Percentiles rank a stretch among this genome's conserved stretches.
These are phyloP conservation scores for Carex myosuroides DNA, from an alignment of 176 grass and related monocot species.

Conservation along the genomic window DNA sequence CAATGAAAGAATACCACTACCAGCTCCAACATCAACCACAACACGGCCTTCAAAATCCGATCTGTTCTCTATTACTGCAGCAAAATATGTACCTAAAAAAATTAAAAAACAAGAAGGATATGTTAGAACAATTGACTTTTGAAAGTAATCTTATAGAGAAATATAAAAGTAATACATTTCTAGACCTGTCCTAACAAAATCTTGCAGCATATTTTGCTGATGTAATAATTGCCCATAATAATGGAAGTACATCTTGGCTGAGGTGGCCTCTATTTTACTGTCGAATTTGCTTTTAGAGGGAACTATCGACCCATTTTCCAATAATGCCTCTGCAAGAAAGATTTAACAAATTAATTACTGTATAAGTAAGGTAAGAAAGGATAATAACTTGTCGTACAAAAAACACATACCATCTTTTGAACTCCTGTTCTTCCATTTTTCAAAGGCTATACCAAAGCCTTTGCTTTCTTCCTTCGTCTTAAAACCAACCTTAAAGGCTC, in stretches of 20 bases:
- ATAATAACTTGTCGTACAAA: constrained; percentile 9
- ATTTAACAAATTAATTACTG: constrained; percentile 5
- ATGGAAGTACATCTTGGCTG: constrained; percentile 99
- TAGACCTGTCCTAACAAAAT: constrained; percentile 97
- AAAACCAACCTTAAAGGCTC: constrained; percentile 83
- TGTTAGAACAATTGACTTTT: neutral
- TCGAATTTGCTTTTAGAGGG: constrained; percentile 83
- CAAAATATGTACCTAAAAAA: constrained; percentile 91
- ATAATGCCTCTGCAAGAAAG: constrained; percentile 39
- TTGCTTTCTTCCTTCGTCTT: constrained; percentile 83
- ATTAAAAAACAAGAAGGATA: neutral
- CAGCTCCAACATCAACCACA: constrained; percentile 99
- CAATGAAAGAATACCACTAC: constrained; percentile 97
- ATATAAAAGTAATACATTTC: neutral
- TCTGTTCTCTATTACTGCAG: constrained; percentile 91
- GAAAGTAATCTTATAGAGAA: neutral
- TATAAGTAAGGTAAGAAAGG: neutral
- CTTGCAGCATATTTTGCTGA: constrained; percentile 99
- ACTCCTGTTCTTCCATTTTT: constrained; percentile 71
- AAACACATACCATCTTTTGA: constrained; percentile 63
- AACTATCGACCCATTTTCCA: constrained; percentile 77
- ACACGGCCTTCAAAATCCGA: constrained; percentile 77
- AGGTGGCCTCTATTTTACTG: constrained; percentile 93
- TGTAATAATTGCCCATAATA: constrained; percentile 96
- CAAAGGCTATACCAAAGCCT: constrained; percentile 66